Percentiles rank a stretch among this genome's conserved stretches.
Conservation (phyloP, 768 basidiomycete species). For the Xanthoconium stramineum region DNA sequence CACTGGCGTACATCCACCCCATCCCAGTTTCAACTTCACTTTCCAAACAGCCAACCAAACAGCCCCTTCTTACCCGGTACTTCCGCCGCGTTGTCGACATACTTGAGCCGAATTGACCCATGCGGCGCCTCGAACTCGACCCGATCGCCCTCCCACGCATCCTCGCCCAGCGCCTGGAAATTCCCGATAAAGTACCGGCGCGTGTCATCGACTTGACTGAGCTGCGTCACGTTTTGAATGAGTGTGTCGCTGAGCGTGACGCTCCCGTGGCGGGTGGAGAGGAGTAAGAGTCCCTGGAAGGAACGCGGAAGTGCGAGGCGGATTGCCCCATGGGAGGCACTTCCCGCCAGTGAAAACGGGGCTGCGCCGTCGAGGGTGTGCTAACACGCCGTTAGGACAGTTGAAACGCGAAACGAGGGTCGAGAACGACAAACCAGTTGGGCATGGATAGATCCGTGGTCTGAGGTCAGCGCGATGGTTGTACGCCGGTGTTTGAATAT, state of each 20-base stretch:
- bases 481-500: constrained; percentile 15
- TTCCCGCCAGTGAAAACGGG: constrained; percentile 17
- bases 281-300: constrained; percentile 15
- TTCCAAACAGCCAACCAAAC: constrained; percentile 19
- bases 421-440: constrained; percentile 17
- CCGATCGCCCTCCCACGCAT: constrained; percentile 21
- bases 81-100: constrained; percentile 14
- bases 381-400: constrained; percentile 2
- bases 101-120: constrained; percentile 21
- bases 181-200: constrained; percentile 28
- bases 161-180: constrained; percentile 14
- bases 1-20: no score
- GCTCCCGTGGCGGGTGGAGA: constrained; percentile 19
- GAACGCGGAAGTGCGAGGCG: constrained; percentile 17
- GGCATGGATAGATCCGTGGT: constrained; percentile 13
- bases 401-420: not conserved
- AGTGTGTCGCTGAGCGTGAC: constrained; percentile 14
- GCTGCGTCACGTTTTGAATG: constrained; percentile 13
- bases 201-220: constrained; percentile 18
- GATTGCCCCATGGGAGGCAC: constrained; percentile 12
- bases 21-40: not conserved
- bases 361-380: constrained; percentile 6
- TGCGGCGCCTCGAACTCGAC: constrained; percentile 15
- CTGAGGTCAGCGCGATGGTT: constrained; percentile 19
- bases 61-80: constrained; percentile 11